These are phyloP conservation scores for Fusarium palustre DNA, from an alignment of 2,329 filamentous ascomycete genomes.

Conservation along the genomic window DNA sequence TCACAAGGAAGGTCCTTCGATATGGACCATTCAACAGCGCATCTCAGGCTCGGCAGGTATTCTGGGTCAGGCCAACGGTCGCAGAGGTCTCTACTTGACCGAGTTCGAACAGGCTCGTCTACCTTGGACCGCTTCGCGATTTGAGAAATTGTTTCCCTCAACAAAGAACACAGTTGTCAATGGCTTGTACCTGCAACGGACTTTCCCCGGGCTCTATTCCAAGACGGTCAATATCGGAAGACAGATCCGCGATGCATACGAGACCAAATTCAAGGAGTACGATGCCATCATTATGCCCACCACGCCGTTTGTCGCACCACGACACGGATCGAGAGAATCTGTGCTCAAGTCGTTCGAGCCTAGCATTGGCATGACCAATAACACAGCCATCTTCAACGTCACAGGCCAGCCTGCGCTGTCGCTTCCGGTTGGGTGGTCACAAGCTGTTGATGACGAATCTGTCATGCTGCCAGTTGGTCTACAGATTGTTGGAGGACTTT, in stretches of 20 bases:
- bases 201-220: constrained; percentile 60
- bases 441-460: constrained; percentile 51
- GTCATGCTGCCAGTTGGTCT: constrained; percentile 62
- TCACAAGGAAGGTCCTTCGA: constrained; percentile 60
- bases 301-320: constrained; percentile 60
- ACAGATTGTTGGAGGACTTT: constrained; percentile 66
- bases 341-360: constrained; percentile 61
- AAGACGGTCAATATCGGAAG: constrained; percentile 62
- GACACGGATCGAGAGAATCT: constrained; percentile 54
- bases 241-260: constrained; percentile 60
- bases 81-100: constrained; percentile 61
- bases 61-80: constrained; percentile 58
- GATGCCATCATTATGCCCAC: constrained; percentile 63
- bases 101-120: constrained; percentile 63
- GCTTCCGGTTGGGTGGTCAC: constrained; percentile 62
- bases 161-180: constrained; percentile 68
- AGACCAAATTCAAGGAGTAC: constrained; percentile 54
- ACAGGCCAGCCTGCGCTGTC: constrained; percentile 68
- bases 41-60: constrained; percentile 58
- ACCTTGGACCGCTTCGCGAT: constrained; percentile 60
- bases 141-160: constrained; percentile 63
- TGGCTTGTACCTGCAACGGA: constrained; percentile 59
- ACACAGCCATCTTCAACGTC: constrained; percentile 68
- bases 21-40: constrained; percentile 63
- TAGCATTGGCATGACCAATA: constrained; percentile 65